Conservation (phyloP, 345 rosid genomes). For the Balakata baccata region DNA sequence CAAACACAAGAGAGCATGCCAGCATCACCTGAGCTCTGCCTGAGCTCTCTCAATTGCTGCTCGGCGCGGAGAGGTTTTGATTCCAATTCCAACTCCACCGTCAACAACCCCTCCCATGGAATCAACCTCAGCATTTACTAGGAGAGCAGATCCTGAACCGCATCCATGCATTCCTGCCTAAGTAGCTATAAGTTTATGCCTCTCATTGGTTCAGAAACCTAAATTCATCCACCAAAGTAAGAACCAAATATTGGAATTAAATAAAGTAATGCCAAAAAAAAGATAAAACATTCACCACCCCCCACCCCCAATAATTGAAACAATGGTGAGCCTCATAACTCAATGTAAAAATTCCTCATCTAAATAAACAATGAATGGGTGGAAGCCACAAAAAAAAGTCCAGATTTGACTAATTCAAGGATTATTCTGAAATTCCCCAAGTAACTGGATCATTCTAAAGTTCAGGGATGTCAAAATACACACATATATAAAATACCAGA, state of each 20-base stretch:
- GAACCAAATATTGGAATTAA: background rate
- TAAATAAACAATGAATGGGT: background rate
- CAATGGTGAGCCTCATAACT: background rate
- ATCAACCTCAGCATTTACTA: slow-evolving; percentile 98
- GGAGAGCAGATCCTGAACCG: slow-evolving; percentile 50
- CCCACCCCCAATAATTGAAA: background rate
- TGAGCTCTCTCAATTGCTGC: slow-evolving; percentile 96
- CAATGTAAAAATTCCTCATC: background rate
- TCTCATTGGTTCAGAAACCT: slow-evolving; percentile 20
- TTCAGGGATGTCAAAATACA: background rate
- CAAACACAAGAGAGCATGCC: slow-evolving; percentile 14
- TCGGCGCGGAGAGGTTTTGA: slow-evolving; percentile 84
- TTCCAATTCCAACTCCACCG: slow-evolving; percentile 79
- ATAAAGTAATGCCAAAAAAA: background rate
- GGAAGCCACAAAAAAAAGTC: background rate
- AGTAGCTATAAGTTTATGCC: slow-evolving; percentile 13
- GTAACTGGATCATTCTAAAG: background rate
- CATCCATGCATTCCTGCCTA: slow-evolving; percentile 68
- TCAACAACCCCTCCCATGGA: slow-evolving; percentile 99
- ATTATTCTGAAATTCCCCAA: background rate
- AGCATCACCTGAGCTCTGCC: slow-evolving; percentile 79
- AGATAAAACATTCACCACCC: background rate
- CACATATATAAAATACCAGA: background rate
- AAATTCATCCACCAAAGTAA: background rate
- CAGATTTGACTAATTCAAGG: background rate